Base-by-base conservation (phyloP, 768 basidiomycete species). In the Coprinellus aureogranulatus region DNA sequence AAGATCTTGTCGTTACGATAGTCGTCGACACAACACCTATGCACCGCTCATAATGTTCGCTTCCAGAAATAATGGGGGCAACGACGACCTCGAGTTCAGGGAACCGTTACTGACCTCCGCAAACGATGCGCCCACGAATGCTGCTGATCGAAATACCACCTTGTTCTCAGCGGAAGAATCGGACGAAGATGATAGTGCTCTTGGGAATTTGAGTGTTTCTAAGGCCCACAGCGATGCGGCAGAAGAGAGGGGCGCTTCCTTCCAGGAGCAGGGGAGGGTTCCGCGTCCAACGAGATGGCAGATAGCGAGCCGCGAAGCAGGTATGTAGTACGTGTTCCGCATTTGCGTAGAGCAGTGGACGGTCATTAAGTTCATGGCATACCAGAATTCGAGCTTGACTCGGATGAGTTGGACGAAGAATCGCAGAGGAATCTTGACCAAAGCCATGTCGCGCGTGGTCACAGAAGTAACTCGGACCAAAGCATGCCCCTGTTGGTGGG, bases 351-450 rank as follows among this genome's bases (percentile, higher is more conserved):
- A n/a, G n/a, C n/a, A n/a, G n/a, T n/a, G n/a, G n/a, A n/a, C n/a
- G n/a, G n/a, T n/a, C n/a, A 28, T n/a, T 52, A 30, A 54, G 47
- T 44, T 51, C 34, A 34, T 40, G 25, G 9, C 59, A 37, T 48
- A 2, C 44, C 63, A 94, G 92, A 90, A 67, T 96, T 79, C 69
- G 94, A 95, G 12, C 81, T 90, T 20, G 93, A 95, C 66, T 77
- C 84, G 0, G 92, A 94, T 68, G 91, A 92, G 22, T 71, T 94
- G 12, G 90, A 92, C 54, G 87, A 87, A 63, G 59, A 63, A 10
- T 61, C 68, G 12, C 59, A 66, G 18, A 59, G 60, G 40, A 63
- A 72, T 42, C 54, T 72, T 6, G 67, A 72, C 46, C 50, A 37
- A 42, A 59, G 54, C 60, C 60, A 59, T 69, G 55, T 61, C 64